Percentiles rank a stretch among this genome's conserved stretches.
phyloP scores from a whole-genome alignment of 139 green algal species.

The Mesotaenium endlicherianum region DNA sequence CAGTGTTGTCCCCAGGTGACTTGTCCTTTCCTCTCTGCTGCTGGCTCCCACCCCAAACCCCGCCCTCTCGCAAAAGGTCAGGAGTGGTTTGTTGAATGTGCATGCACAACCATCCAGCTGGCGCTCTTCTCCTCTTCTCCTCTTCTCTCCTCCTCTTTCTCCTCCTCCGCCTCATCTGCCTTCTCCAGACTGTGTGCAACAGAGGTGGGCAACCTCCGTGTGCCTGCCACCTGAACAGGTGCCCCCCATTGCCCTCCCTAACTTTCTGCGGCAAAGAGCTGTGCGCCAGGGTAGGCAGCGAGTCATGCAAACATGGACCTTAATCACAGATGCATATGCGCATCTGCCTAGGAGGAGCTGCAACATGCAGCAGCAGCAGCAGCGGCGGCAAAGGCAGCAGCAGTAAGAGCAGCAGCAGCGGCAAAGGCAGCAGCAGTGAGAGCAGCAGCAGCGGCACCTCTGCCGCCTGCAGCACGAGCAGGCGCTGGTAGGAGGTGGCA shows the following conservation, averaged over 20 bases:
- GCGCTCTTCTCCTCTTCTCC: background rate
- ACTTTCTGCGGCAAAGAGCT: background rate
- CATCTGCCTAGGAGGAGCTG: background rate
- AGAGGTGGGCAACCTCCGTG: background rate
- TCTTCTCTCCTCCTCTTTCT: background rate
- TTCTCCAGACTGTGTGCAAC: background rate
- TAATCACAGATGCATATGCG: background rate
- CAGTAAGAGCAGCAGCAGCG: no score
- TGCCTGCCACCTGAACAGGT: no score
- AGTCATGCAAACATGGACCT: background rate
- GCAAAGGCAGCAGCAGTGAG: background rate
- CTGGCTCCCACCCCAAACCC: background rate
- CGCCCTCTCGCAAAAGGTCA: background rate
- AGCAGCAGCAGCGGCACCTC: background rate
- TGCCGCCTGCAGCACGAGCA: background rate
- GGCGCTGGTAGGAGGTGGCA: slow-evolving; percentile 5
- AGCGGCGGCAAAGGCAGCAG: no score
- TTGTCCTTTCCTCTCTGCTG: background rate
- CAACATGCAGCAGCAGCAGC: no score
- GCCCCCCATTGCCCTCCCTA: no score
- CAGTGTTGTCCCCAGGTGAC: background rate
- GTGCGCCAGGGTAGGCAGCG: background rate
- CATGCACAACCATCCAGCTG: background rate
- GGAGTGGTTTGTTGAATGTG: background rate
- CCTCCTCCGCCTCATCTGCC: background rate